Conservation (phyloP, 2,329 filamentous ascomycete genomes). For the Stenocarpella maydis region DNA sequence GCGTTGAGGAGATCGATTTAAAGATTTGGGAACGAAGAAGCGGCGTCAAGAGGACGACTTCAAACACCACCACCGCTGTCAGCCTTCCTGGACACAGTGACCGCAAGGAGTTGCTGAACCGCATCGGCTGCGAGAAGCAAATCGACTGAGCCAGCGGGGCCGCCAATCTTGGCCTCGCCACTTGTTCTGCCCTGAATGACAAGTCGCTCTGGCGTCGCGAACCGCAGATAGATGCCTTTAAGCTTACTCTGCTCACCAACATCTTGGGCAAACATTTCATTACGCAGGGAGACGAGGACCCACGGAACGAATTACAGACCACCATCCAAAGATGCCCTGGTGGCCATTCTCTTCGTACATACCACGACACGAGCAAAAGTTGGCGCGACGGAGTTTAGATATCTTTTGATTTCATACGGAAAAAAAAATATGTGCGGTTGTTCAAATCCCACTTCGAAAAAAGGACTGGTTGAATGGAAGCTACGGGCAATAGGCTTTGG, state of each 20-base stretch:
- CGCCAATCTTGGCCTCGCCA: neutral
- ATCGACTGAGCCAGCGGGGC: constrained; percentile 52
- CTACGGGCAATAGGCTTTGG: neutral
- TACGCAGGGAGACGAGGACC: neutral
- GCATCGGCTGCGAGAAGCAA: constrained; percentile 85
- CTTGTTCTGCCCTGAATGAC: neutral
- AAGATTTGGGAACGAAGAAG: constrained; percentile 68
- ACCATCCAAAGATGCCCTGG: constrained; percentile 30
- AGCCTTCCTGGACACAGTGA: constrained; percentile 76
- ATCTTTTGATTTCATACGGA: constrained; percentile 5
- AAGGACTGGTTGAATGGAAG: constrained; percentile 13
- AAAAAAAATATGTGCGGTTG: constrained; percentile 8
- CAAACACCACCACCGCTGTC: constrained; percentile 59
- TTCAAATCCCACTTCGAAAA: constrained; percentile 18
- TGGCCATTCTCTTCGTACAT: constrained; percentile 35
- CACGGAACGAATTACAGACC: constrained; percentile 15
- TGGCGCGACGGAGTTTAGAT: constrained; percentile 35
- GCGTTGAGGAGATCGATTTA: constrained; percentile 74
- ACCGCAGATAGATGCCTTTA: neutral
- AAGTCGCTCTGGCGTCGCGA: neutral
- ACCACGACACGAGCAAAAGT: constrained; percentile 33
- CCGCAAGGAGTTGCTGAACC: constrained; percentile 80
- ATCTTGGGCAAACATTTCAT: neutral
- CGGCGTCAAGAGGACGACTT: constrained; percentile 61
- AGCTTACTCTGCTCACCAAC: neutral